phyloP scores from a whole-genome alignment of 768 basidiomycete genomes.

The Rhodotorula sphaerocarpa region DNA sequence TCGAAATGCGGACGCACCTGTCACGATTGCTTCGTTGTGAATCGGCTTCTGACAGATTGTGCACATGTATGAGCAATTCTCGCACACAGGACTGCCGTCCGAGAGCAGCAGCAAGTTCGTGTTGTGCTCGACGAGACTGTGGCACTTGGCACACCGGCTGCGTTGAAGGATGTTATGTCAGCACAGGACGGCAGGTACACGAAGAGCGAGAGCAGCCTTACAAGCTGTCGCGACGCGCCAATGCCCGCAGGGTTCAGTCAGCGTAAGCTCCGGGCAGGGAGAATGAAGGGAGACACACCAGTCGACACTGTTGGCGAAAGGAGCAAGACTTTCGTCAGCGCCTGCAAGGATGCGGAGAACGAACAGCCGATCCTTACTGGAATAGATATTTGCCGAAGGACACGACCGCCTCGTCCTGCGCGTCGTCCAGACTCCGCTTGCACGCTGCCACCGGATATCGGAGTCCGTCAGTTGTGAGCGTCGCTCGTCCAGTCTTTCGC shows the following conservation, averaged over 20 bases:
- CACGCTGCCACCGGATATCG: slow-evolving; percentile 13
- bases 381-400: slow-evolving; percentile 29
- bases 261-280: too few relatives aligned
- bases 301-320: neutral
- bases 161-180: neutral
- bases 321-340: too few relatives aligned
- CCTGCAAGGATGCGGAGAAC: too few relatives aligned
- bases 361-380: too few relatives aligned
- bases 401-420: slow-evolving; percentile 28
- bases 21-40: slow-evolving; percentile 98
- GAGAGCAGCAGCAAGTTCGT: slow-evolving; percentile 94
- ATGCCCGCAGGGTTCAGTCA: neutral
- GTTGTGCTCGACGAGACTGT: slow-evolving; percentile 81
- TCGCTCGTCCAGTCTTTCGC: too few relatives aligned
- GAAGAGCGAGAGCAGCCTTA: neutral
- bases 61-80: slow-evolving; percentile 88
- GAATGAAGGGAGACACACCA: too few relatives aligned
- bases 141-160: slow-evolving; percentile 83
- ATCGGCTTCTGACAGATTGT: slow-evolving; percentile 89
- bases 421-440: slow-evolving; percentile 27
- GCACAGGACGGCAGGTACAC: too few relatives aligned
- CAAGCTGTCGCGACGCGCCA: neutral
- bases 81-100: slow-evolving; percentile 94
- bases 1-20: slow-evolving; percentile 47
- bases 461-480: too few relatives aligned